Evolutionary conservation across 148 eudicot genomes (phyloP).

Genomic region (Rhododendron griersonianum): DNA sequence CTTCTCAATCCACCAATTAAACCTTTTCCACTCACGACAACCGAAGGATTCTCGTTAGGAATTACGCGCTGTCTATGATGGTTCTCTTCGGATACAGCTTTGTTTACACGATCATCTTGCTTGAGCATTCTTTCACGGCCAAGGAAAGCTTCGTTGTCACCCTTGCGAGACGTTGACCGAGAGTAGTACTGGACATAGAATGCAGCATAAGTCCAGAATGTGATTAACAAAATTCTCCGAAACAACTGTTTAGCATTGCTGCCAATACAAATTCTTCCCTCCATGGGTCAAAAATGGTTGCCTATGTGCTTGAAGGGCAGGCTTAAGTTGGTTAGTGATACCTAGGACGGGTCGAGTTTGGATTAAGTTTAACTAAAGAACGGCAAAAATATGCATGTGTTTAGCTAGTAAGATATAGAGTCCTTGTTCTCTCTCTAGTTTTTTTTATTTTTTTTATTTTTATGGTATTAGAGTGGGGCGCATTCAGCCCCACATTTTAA

Average conservation of each 20-base stretch:
- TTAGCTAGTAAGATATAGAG: no score
- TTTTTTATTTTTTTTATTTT: no score
- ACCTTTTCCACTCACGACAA: neutral
- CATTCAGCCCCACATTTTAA: no score
- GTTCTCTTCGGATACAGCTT: slow-evolving; percentile 12
- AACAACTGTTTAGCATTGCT: slow-evolving; percentile 46
- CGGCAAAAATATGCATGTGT: neutral
- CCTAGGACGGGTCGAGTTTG: neutral
- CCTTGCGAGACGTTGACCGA: slow-evolving; percentile 70
- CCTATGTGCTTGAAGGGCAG: neutral
- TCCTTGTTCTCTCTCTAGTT: no score
- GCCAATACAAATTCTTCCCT: slow-evolving; percentile 25
- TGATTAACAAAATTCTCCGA: slow-evolving; percentile 74
- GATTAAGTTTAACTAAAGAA: neutral
- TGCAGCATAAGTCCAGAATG: slow-evolving; percentile 90
- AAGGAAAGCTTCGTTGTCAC: slow-evolving; percentile 34
- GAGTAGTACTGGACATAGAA: slow-evolving; percentile 68
- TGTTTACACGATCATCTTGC: slow-evolving; percentile 9
- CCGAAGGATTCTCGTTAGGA: neutral
- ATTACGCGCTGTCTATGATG: slow-evolving; percentile 7
- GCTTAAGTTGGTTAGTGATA: neutral
- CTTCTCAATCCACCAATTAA: slow-evolving; percentile 17
- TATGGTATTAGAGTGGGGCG: no score
- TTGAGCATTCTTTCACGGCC: slow-evolving; percentile 19
- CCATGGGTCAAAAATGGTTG: slow-evolving; percentile 14